These are phyloP conservation scores for Alternaria ventricosa DNA, from an alignment of 2,329 filamentous ascomycete genomes.

Conservation along the genomic window DNA sequence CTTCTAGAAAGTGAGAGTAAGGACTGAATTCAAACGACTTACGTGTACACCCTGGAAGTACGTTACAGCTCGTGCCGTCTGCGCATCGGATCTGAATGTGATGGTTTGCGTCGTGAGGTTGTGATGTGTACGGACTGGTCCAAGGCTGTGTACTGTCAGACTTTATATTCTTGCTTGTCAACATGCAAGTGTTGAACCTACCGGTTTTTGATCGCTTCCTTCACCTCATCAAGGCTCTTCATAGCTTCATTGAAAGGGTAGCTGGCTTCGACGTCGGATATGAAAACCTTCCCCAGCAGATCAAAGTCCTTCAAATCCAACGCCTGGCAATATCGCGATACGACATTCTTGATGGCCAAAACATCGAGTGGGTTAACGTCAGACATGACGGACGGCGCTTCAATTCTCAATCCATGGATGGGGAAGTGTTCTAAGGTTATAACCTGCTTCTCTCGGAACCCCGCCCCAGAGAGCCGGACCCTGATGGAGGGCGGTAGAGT, in stretches of 20 bases:
- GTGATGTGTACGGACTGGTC: conserved; percentile 52
- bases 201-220: conserved; percentile 44
- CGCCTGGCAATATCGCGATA: conserved; percentile 54
- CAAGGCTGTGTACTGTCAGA: conserved; percentile 37
- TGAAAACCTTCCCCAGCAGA: conserved; percentile 50
- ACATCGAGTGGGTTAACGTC: conserved; percentile 31
- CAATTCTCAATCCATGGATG: background rate
- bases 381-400: conserved; percentile 12
- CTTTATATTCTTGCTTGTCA: background rate
- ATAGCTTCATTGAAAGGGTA: conserved; percentile 49
- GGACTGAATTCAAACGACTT: background rate
- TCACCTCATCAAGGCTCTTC: conserved; percentile 43
- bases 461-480: conserved; percentile 8
- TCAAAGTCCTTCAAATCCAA: conserved; percentile 52
- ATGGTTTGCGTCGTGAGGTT: conserved; percentile 53
- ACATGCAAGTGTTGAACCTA: conserved; percentile 12
- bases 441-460: conserved; percentile 11
- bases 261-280: conserved; percentile 46
- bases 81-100: conserved; percentile 34
- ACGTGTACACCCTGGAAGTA: conserved; percentile 52
- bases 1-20: background rate
- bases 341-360: conserved; percentile 51
- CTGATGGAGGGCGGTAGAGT: background rate
- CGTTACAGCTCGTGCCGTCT: conserved; percentile 46
- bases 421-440: conserved; percentile 1